Evolutionary conservation across 2,329 filamentous ascomycete genomes (phyloP), one percentile per base, ranked within the genome.

Genomic region (Domatiomyces globalis): DNA sequence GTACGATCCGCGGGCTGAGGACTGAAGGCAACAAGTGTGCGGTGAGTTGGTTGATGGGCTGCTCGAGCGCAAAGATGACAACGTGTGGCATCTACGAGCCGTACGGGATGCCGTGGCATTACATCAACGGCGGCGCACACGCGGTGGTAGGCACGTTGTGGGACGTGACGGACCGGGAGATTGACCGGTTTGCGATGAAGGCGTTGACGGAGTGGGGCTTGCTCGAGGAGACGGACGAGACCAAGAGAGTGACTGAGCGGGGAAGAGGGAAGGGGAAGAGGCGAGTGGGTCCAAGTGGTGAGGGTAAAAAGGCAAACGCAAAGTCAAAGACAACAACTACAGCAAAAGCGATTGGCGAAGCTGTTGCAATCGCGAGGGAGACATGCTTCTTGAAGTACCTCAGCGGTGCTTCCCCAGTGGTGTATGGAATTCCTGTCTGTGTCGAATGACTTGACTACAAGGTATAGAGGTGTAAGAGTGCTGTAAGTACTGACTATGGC

Each of bases 91-190:
- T 87, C 56, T 95, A 94, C 62, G 89, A 96, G 66, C 83, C 85
- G n/a, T 84, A 85, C 60, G 90, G 92, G 1, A 87, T 90, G 51
- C 85, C 92, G 20, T 81, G 89, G 70, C 88, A 89, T 61, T 96
- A 96, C 69, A 81, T 98, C 69, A 81, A 90, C 59, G 89, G 88
- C 0, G 90, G 87, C 1, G 81, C 78, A 60, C 88, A 87, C 2
- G 88, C 90, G 0, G 80, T 96, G 8, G 81, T 96, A 1, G 92
- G 88, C 45, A 95, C 89, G 15, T 73, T 98, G 39, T 98, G 92
- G 92, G 92, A 98, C 67, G 92, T 98, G 48, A 98, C 92, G 8
- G 92, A 98, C 66, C 86, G 86, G 62, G 92, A 98, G 66, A 95
- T 95, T 65, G 94, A 98, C 70, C 84, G 89, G 17, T 94, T 95